A percentile compares a stretch with the other conserved stretches of the same genome.
phyloP scores from a whole-genome alignment of 1,139 yeast species.

The Kodamaea derodonti region DNA sequence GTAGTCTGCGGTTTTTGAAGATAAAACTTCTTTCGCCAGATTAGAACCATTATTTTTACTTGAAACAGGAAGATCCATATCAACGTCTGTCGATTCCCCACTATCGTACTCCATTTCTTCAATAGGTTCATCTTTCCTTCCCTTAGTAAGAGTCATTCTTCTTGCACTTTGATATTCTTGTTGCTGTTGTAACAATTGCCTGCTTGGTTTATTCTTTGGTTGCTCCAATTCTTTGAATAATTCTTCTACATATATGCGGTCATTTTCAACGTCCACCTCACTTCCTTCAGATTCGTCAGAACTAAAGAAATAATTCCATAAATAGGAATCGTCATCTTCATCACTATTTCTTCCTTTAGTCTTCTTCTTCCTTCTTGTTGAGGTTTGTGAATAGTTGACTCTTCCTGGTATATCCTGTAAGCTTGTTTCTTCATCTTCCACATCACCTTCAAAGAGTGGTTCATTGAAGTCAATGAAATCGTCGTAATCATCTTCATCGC shows the following conservation, averaged over 20 bases:
- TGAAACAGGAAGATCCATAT: slow-evolving; percentile 66
- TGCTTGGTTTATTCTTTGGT: slow-evolving; percentile 7
- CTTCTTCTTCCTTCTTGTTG: slow-evolving; percentile 3
- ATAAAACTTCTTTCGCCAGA: slow-evolving; percentile 82
- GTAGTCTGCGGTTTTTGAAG: slow-evolving; percentile 78
- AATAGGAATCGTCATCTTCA: slow-evolving; percentile 50
- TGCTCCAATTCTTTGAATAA: slow-evolving; percentile 14
- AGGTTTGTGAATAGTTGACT: slow-evolving; percentile 9
- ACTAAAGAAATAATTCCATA: slow-evolving; percentile 55
- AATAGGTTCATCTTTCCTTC: slow-evolving; percentile 7
- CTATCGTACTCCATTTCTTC: slow-evolving; percentile 35
- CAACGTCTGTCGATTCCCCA: slow-evolving; percentile 93
- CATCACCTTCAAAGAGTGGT: slow-evolving; percentile 22
- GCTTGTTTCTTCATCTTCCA: slow-evolving; percentile 12
- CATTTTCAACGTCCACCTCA: slow-evolving; percentile 18
- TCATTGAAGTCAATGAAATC: slow-evolving; percentile 31
- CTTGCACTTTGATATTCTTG: slow-evolving; percentile 2
- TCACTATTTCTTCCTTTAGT: slow-evolving; percentile 22
- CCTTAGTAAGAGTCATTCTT: slow-evolving; percentile 7
- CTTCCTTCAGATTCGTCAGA: slow-evolving; percentile 31
- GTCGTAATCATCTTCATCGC: slow-evolving; percentile 28
- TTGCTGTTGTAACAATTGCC: slow-evolving; percentile 24
- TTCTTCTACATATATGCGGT: slow-evolving; percentile 14
- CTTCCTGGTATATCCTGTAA: slow-evolving; percentile 5
- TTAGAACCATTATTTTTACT: slow-evolving; percentile 61